Evolutionary conservation across 192 early-diverging fungal genomes (phyloP), one percentile per base, ranked within the genome.

Genomic region (Backusella psychrophila): DNA sequence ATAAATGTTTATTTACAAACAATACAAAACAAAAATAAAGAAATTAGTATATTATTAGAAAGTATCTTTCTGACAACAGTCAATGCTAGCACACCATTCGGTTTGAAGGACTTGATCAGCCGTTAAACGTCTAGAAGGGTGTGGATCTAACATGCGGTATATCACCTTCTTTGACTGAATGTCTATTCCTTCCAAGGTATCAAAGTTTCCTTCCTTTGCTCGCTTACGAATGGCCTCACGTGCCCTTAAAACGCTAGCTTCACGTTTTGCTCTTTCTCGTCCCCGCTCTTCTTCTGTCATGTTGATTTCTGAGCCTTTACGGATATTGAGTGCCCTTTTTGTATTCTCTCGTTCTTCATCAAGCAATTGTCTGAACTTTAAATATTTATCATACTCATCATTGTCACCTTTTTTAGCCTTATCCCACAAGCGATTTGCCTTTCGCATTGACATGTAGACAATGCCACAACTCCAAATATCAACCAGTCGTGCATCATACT

Each of bases 401-500:
- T 49, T 15, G 7, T 77, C 75, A 3, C 52, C 69, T 21, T 63
- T 71, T 69, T 71, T 77, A 19, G 75, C 75, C n/a, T 71, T 69
- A 56, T 39, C 34, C 75, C 75, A 77, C 21, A 59, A 38, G 31
- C 56, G 56, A 31, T 41, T 59, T 7, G 49, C 38, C 11, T 56
- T 71, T 34, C 69, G 75, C 53, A 77, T 71, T n/a, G 49, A 59
- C 35, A 63, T 56, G 36, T 71, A 71, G 29, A 98, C 95, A 39
- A 98, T 94, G 63, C 94, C 97, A 56, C 91, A 91, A 12, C 95
- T 87, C 97, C 97, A 98, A 39, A 98, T 85, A 80, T 98, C 97
- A 19, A 95, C 94, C 31, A 87, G 82, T 76, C 96, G 91, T 8
- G 93, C 92, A 80, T 98, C 96, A 75, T 98, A 98, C 76, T 96